phyloP scores from a whole-genome alignment of 202 grass and related monocot genomes.

The Panicum virgatum region DNA sequence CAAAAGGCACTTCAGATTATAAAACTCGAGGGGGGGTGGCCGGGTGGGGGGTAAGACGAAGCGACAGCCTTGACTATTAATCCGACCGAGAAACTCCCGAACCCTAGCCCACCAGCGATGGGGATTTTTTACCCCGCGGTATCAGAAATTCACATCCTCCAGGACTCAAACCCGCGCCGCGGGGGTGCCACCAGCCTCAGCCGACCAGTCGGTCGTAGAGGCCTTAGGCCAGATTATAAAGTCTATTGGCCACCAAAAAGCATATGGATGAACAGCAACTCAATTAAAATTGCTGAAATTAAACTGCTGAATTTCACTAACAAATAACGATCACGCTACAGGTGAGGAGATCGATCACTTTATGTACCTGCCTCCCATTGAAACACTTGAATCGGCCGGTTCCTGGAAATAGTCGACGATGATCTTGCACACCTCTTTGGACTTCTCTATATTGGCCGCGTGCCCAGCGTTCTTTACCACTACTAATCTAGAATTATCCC shows the following conservation, averaged over 20 bases:
- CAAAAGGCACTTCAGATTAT: neutral
- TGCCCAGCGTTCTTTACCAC: conserved; percentile 74
- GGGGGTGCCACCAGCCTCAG: no score
- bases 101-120: no score
- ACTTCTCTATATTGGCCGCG: conserved; percentile 84
- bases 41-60: no score
- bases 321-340: neutral
- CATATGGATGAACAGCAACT: neutral
- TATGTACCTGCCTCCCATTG: neutral
- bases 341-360: neutral
- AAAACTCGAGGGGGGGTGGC: no score
- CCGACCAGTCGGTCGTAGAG: no score
- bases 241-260: no score
- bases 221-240: neutral
- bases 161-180: no score
- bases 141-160: no score
- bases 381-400: neutral
- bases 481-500: conserved; percentile 63
- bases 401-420: conserved; percentile 54
- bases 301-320: neutral
- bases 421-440: conserved; percentile 57
- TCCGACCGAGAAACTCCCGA: no score
- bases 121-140: no score
- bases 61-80: no score
- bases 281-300: neutral